Percentiles rank a stretch among this genome's conserved stretches.
Evolutionary conservation across 345 rosid species (phyloP).

Genomic region (Sonneratia caseolaris): DNA sequence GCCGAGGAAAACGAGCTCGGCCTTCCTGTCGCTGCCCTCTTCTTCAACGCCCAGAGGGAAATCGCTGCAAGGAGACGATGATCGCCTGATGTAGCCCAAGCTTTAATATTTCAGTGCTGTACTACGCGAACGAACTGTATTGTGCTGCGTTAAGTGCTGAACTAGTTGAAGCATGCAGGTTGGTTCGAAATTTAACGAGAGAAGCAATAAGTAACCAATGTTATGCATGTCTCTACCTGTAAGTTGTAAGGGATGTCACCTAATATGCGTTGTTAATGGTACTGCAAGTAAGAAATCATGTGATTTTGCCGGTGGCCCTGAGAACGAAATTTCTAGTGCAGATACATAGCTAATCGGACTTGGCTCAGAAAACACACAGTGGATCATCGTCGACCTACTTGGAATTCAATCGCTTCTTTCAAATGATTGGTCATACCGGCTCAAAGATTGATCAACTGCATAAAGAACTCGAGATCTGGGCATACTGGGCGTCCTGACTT

Average conservation of each 20-base stretch:
- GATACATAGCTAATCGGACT: too few relatives aligned
- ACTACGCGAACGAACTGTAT: neutral
- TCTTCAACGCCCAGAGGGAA: constrained; percentile 86
- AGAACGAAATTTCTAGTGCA: neutral
- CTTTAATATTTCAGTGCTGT: neutral
- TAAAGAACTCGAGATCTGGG: neutral
- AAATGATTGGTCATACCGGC: too few relatives aligned
- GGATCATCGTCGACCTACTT: neutral
- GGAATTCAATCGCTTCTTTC: neutral
- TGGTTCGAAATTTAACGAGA: neutral
- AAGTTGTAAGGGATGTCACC: neutral
- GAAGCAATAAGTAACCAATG: neutral
- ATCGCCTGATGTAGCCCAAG: neutral
- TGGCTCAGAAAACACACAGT: too few relatives aligned
- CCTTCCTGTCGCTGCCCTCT: constrained; percentile 81
- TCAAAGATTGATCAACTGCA: neutral
- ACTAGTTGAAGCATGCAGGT: neutral
- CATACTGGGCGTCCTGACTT: too few relatives aligned
- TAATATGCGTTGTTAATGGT: neutral
- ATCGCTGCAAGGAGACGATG: constrained; percentile 93
- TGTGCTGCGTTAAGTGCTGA: neutral
- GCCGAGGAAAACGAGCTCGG: constrained; percentile 70
- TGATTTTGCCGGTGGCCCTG: neutral
- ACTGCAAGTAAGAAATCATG: neutral
- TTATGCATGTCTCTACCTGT: neutral